Conservation (phyloP, 176 grass and related monocot species). For the Cocos nucifera region DNA sequence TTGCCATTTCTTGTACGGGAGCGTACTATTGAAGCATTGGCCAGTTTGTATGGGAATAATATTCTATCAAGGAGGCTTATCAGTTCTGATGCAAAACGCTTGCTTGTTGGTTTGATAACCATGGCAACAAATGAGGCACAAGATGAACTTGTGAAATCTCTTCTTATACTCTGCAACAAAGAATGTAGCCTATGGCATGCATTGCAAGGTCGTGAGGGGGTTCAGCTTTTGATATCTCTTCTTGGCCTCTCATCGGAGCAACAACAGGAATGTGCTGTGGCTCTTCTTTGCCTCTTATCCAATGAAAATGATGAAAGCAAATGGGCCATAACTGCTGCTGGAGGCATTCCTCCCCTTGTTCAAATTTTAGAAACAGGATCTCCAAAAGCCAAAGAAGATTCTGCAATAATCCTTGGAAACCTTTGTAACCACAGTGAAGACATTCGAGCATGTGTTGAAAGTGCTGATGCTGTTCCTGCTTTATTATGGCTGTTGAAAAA, state of each 20-base stretch:
- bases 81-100: conserved; percentile 84
- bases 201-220: conserved; percentile 96
- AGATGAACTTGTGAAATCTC: conserved; percentile 85
- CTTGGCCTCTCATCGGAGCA: conserved; percentile 98
- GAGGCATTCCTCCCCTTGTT: conserved; percentile 99
- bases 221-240: conserved; percentile 95
- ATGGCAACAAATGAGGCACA: conserved; percentile 87
- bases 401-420: conserved; percentile 94
- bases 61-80: conserved; percentile 74
- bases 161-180: conserved; percentile 80
- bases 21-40: conserved; percentile 96
- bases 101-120: conserved; percentile 95
- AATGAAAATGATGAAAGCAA: conserved; percentile 99
- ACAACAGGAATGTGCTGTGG: conserved; percentile 99
- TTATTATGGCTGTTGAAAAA: conserved; percentile 99
- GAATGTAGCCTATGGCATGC: conserved; percentile 92
- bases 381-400: conserved; percentile 99
- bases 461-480: conserved; percentile 97
- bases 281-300: conserved; percentile 81
- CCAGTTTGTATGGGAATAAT: conserved; percentile 90
- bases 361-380: conserved; percentile 98
- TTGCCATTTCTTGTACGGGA: conserved; percentile 83
- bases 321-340: conserved; percentile 99
- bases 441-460: conserved; percentile 97
- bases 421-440: conserved; percentile 99